Conservation (phyloP, 257 asterid species). For the Nicotiana obtusifolia region DNA sequence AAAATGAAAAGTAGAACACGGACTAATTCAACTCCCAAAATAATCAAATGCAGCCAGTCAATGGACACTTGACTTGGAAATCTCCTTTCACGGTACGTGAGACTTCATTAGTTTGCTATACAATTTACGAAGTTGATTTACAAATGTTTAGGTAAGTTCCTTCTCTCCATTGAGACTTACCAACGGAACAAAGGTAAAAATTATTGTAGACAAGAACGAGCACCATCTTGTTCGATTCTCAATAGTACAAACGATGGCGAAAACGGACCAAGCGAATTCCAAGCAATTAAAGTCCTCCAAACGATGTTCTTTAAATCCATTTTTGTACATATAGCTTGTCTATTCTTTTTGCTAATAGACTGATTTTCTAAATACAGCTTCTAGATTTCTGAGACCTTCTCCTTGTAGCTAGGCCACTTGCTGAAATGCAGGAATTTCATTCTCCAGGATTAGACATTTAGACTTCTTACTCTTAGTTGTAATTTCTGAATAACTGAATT, state of each 20-base stretch:
- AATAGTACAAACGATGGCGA: neutral
- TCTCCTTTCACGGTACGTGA: neutral
- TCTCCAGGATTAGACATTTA: neutral
- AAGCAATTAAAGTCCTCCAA: neutral
- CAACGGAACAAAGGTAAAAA: neutral
- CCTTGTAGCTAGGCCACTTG: neutral
- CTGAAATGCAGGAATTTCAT: neutral
- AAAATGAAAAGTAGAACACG: neutral
- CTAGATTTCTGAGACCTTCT: neutral
- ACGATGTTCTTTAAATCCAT: neutral
- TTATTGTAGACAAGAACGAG: neutral
- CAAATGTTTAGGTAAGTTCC: neutral
- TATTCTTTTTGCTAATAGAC: too few relatives aligned
- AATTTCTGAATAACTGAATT: neutral
- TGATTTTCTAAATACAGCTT: too few relatives aligned
- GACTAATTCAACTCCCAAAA: conserved; percentile 5
- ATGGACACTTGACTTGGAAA: neutral
- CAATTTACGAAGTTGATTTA: neutral
- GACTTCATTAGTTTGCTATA: neutral
- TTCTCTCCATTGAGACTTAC: neutral
- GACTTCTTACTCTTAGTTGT: neutral
- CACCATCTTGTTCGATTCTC: neutral
- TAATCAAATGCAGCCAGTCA: neutral
- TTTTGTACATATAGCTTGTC: neutral
- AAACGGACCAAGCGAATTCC: neutral